Evolutionary conservation across 169 alveolate genomes (phyloP).

Genomic region (Eimeria necatrix): DNA sequence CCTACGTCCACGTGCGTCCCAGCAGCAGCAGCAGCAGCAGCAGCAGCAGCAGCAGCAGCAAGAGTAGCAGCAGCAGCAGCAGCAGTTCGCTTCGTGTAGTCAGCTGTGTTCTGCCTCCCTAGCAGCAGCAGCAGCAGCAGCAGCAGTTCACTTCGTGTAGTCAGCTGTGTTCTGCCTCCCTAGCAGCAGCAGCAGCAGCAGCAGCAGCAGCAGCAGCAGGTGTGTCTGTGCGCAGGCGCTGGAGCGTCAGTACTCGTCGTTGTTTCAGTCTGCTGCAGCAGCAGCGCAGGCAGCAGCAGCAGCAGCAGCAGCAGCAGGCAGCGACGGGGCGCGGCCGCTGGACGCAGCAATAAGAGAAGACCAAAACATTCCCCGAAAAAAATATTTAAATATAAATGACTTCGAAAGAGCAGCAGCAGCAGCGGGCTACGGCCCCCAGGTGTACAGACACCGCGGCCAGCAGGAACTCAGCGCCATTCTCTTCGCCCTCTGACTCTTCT

Average conservation of each 20-base stretch:
- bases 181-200: not conserved
- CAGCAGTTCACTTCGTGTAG: not conserved
- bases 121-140: not conserved
- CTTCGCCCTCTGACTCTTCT: not conserved
- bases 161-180: not conserved
- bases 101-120: not conserved
- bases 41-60: too few relatives aligned
- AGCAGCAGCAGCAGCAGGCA: not conserved
- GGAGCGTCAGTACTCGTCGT: conserved; percentile 67
- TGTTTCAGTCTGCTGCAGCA: not conserved
- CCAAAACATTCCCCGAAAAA: not conserved
- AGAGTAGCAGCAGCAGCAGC: too few relatives aligned
- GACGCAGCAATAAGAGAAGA: conserved; percentile 56
- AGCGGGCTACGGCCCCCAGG: not conserved
- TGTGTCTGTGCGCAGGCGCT: not conserved
- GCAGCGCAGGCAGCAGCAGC: not conserved
- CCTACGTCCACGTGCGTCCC: too few relatives aligned
- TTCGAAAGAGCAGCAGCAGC: conserved; percentile 57
- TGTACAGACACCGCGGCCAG: not conserved
- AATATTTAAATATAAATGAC: not conserved
- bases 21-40: too few relatives aligned
- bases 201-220: too few relatives aligned
- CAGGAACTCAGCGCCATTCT: not conserved
- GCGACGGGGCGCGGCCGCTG: conserved; percentile 10
- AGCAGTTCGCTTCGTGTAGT: not conserved